Conservation (phyloP, 192 early-diverging fungal genomes). For the Mortierella claussenii region DNA sequence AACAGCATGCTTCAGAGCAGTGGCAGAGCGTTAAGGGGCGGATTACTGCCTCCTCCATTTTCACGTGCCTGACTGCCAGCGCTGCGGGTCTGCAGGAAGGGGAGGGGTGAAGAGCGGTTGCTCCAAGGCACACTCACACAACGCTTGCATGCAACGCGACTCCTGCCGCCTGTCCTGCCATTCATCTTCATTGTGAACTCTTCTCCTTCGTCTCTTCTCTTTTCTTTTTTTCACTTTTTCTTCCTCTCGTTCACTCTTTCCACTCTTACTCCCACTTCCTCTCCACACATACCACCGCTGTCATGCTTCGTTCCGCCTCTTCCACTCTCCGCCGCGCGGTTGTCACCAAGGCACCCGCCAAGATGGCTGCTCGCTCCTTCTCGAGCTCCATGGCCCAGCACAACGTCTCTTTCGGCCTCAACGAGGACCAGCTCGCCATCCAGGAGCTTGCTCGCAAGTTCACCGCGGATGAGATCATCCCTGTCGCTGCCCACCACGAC, state of each 20-base stretch:
- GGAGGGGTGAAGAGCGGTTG: too few species aligned
- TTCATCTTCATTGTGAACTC: not conserved
- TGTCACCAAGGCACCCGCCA: constrained; percentile 25
- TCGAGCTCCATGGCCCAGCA: constrained; percentile 33
- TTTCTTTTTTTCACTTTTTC: constrained; percentile 11
- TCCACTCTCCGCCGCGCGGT: constrained; percentile 38
- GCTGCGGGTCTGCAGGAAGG: not conserved
- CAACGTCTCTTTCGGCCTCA: constrained; percentile 72
- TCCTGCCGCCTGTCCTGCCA: too few species aligned
- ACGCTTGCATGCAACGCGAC: too few species aligned
- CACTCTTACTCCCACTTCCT: not conserved
- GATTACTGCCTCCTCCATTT: not conserved
- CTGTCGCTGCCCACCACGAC: constrained; percentile 93
- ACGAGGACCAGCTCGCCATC: constrained; percentile 84
- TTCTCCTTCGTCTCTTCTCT: constrained; percentile 6
- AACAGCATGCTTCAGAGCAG: too few species aligned
- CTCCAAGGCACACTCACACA: too few species aligned
- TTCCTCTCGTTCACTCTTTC: not conserved
- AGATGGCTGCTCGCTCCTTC: constrained; percentile 47
- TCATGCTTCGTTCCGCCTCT: constrained; percentile 43
- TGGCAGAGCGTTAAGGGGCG: not conserved
- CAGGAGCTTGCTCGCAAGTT: constrained; percentile 94
- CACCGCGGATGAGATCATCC: constrained; percentile 88
- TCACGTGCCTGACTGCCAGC: not conserved
- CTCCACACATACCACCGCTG: not conserved